phyloP scores from a whole-genome alignment of 768 basidiomycete genomes.

The Lactarius akahatsu region DNA sequence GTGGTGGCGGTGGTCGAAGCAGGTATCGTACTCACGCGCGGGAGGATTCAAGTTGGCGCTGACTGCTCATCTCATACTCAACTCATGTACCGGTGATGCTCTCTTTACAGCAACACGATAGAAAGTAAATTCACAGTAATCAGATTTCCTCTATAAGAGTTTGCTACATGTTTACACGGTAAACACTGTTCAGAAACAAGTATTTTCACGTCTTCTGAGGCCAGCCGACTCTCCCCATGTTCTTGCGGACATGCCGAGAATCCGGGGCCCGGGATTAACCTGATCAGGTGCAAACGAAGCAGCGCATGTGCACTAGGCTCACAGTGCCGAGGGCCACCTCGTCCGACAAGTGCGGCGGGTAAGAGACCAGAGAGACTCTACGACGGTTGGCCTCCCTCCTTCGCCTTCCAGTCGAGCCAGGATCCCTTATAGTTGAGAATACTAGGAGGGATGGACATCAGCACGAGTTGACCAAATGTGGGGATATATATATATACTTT shows the following conservation, averaged over 20 bases:
- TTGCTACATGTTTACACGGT: neutral
- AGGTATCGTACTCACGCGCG: neutral
- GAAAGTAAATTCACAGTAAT: neutral
- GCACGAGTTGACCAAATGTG: too few relatives aligned
- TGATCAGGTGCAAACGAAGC: neutral
- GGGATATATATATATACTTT: slow-evolving; percentile 34
- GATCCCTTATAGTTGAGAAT: slow-evolving; percentile 77
- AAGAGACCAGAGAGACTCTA: slow-evolving; percentile 4
- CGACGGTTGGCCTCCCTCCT: slow-evolving; percentile 45
- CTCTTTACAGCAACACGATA: neutral
- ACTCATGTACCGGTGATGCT: neutral
- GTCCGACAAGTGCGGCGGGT: neutral
- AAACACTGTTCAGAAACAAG: neutral
- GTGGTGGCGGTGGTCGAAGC: neutral
- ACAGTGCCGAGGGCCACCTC: slow-evolving; percentile 10
- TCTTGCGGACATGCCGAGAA: neutral
- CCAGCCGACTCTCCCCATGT: neutral
- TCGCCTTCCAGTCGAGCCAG: slow-evolving; percentile 81
- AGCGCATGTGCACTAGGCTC: slow-evolving; percentile 6
- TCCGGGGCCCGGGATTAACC: neutral
- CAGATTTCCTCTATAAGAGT: neutral
- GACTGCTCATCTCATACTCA: neutral
- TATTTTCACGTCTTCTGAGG: neutral
- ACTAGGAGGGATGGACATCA: slow-evolving; percentile 6
- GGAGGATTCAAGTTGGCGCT: neutral